phyloP scores from a whole-genome alignment of 805 yeast genomes.

The Candida odintsovae region DNA sequence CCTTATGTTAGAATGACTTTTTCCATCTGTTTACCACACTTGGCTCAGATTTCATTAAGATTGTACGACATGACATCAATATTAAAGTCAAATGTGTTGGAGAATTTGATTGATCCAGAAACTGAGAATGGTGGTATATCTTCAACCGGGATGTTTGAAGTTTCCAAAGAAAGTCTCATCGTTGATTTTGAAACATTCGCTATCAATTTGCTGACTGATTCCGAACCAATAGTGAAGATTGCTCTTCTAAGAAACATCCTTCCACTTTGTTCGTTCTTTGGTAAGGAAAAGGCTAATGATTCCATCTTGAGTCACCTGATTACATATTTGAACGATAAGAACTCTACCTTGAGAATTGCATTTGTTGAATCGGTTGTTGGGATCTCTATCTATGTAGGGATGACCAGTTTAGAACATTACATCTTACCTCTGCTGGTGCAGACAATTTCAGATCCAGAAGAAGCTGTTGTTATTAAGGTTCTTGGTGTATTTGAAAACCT shows the following conservation, averaged over 20 bases:
- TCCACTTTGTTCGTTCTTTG: conserved; percentile 75
- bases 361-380: conserved; percentile 69
- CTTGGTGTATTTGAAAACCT: conserved; percentile 53
- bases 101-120: conserved; percentile 37
- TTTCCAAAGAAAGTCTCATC: conserved; percentile 39
- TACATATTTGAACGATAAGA: conserved; percentile 81
- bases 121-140: conserved; percentile 34
- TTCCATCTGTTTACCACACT: conserved; percentile 66
- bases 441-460: conserved; percentile 79
- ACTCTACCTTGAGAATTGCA: conserved; percentile 58
- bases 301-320: conserved; percentile 84
- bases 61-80: conserved; percentile 59
- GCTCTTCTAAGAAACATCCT: conserved; percentile 66
- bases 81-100: conserved; percentile 33
- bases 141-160: conserved; percentile 29
- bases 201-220: conserved; percentile 63
- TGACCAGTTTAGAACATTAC: conserved; percentile 78
- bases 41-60: conserved; percentile 59
- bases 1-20: conserved; percentile 55
- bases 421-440: conserved; percentile 81
- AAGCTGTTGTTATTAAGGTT: conserved; percentile 68
- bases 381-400: conserved; percentile 76
- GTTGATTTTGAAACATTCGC: conserved; percentile 61
- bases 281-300: conserved; percentile 84
- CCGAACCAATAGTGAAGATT: conserved; percentile 57